Percentiles rank a stretch among this genome's conserved stretches.
Evolutionary conservation across 1,284 basidiomycete species (phyloP).

Genomic region (Naganishia liquefaciens): DNA sequence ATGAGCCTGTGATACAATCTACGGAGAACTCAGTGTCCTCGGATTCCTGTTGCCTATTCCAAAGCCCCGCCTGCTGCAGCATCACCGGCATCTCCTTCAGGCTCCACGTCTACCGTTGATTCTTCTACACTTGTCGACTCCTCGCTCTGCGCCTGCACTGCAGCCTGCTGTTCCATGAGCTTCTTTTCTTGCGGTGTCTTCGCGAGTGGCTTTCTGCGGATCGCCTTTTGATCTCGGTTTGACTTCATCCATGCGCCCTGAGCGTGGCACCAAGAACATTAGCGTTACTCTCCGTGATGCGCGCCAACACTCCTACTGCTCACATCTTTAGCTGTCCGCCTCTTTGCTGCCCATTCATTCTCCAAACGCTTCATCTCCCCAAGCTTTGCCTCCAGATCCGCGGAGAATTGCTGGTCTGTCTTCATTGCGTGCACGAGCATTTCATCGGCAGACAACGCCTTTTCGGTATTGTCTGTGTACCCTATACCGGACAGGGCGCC

Average conservation of each 20-base stretch:
- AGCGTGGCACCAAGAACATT: not conserved
- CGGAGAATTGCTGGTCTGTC: slow-evolving; percentile 37
- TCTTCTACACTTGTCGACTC: not conserved
- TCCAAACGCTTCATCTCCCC: slow-evolving; percentile 47
- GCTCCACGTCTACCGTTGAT: not conserved
- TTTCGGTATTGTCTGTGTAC: slow-evolving; percentile 45
- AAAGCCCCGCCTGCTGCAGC: not conserved
- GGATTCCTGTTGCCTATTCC: not conserved
- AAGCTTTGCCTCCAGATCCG: slow-evolving; percentile 38
- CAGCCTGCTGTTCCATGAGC: slow-evolving; percentile 15
- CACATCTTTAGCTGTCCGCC: slow-evolving; percentile 50
- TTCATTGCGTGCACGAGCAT: slow-evolving; percentile 45
- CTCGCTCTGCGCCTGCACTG: not conserved
- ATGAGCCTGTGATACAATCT: no score
- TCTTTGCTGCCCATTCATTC: slow-evolving; percentile 46
- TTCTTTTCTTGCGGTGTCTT: slow-evolving; percentile 27
- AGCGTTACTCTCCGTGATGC: not conserved
- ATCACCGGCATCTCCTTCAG: not conserved
- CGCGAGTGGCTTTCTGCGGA: slow-evolving; percentile 31
- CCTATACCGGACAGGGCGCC: slow-evolving; percentile 51
- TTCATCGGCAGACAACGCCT: not conserved
- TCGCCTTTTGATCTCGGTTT: slow-evolving; percentile 32
- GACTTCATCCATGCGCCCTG: slow-evolving; percentile 36
- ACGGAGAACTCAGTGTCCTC: no score
- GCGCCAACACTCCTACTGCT: slow-evolving; percentile 34